Base-by-base conservation (phyloP, 1,139 yeast genomes). In the Protomyces arabidopsidicola region DNA sequence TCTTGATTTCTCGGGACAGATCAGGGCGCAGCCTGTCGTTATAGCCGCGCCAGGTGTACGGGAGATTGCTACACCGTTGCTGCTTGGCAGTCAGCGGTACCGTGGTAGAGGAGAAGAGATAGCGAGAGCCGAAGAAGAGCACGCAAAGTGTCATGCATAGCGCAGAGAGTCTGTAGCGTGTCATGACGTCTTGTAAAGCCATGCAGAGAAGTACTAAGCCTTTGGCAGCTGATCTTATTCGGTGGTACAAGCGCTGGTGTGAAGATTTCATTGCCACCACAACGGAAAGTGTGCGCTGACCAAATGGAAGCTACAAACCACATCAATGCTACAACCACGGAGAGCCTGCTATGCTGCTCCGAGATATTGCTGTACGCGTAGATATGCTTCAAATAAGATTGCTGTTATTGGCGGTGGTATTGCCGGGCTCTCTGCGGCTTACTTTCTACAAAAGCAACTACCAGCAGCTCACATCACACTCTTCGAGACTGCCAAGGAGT, bases 341-440 rank as follows among this genome's bases (percentile, higher is more conserved):
- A 42, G 24, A 42, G 9, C 12, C 9, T n/a, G 24, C 16, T 4
- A 3, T 27, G 10, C 10, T 4, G 48, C 12, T 18, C 22, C 48
- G 5, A n/a, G 20, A 42, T 42, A 20, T 20, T n/a, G 18, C 18
- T 6, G 22, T 18, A 10, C 48, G 2, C 48, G 48, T 18, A 18
- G 35, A 27, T 20, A 14, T 20, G 38, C 34, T 31, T 45, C 55
- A 8, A 38, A n/a, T n/a, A 39, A 22, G 27, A 57, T 63, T 42
- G 65, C 65, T 12, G 55, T 63, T 20, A 45, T 56, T 31, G 98
- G 98, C 0, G 88, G 88, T 0, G 98, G 98, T 0, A 81, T 91
- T 2, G 87, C 96, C 0, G 98, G 98, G 0, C 78, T 93, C 2
- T 78, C 93, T 1, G 85, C 83, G 70, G 86, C 95, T 0, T 90